phyloP scores from a whole-genome alignment of 1,139 yeast genomes.

The Diutina neorugosa region DNA sequence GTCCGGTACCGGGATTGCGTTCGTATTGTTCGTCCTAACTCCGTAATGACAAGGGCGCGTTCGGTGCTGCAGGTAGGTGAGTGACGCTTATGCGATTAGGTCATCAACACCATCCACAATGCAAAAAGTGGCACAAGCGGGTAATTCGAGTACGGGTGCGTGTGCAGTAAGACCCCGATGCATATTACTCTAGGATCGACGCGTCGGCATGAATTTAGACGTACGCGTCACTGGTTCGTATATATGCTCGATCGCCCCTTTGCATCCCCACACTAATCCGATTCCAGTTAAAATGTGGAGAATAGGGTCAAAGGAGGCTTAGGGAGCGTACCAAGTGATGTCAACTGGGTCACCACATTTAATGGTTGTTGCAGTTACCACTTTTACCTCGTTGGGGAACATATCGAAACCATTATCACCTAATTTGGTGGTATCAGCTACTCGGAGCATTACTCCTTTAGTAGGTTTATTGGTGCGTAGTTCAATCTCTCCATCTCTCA shows the following conservation, averaged over 20 bases:
- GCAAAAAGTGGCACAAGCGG: background rate
- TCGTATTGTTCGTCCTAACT: no score
- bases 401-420: slow-evolving; percentile 34
- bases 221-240: background rate
- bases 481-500: background rate
- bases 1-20: no score
- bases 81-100: background rate
- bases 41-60: no score
- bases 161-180: background rate
- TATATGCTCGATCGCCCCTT: background rate
- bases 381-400: slow-evolving; percentile 22
- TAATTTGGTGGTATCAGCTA: slow-evolving; percentile 12
- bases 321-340: background rate
- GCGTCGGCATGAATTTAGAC: background rate
- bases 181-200: background rate
- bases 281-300: no score
- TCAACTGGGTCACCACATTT: background rate
- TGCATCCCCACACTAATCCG: background rate
- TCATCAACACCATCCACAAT: background rate
- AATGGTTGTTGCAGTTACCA: slow-evolving; percentile 8
- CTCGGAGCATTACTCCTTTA: slow-evolving; percentile 23
- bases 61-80: no score
- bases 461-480: slow-evolving; percentile 23
- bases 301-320: no score
- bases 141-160: background rate